Percentiles rank a stretch among this genome's conserved stretches.
Conservation (phyloP, 495 filamentous ascomycete species). For the Hypoxylon rickii region DNA sequence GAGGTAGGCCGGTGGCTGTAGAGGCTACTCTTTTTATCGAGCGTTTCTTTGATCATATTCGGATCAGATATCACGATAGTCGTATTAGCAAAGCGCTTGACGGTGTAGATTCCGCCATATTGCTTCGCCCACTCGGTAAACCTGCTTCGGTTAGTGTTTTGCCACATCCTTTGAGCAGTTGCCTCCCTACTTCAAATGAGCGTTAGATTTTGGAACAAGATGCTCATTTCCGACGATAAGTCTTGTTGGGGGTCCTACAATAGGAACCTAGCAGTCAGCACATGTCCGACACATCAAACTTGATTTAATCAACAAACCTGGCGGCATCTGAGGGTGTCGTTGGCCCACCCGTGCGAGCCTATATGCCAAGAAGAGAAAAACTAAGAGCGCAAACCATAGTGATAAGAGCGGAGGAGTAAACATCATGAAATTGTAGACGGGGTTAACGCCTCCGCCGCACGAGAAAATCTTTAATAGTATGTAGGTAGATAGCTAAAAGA, state of each 20-base stretch:
- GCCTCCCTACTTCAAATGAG: constrained; percentile 39
- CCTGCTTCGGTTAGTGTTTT: constrained; percentile 15
- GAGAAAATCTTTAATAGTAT: too few species aligned
- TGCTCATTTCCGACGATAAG: constrained; percentile 50
- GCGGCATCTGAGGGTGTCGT: constrained; percentile 20
- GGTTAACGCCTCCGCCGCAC: background rate
- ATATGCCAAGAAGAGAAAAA: background rate
- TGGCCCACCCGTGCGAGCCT: constrained; percentile 3
- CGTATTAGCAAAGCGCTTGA: constrained; percentile 47
- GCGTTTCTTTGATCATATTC: constrained; percentile 44
- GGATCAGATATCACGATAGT: constrained; percentile 47
- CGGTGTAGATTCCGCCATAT: constrained; percentile 51
- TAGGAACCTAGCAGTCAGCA: background rate
- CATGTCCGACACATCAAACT: background rate
- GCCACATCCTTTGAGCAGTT: background rate
- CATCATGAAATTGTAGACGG: background rate
- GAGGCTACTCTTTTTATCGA: constrained; percentile 50
- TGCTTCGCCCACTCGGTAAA: constrained; percentile 52
- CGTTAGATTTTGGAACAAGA: constrained; percentile 41
- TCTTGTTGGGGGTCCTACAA: constrained; percentile 44
- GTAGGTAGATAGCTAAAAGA: background rate
- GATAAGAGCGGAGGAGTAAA: background rate
- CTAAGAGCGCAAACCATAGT: constrained; percentile 2
- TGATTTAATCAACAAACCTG: constrained; percentile 16
- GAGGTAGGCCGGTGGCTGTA: constrained; percentile 52